A percentile compares a stretch with the other conserved stretches of the same genome.
Conservation (phyloP, 2,329 filamentous ascomycete species). For the Bipolaris oryzae region DNA sequence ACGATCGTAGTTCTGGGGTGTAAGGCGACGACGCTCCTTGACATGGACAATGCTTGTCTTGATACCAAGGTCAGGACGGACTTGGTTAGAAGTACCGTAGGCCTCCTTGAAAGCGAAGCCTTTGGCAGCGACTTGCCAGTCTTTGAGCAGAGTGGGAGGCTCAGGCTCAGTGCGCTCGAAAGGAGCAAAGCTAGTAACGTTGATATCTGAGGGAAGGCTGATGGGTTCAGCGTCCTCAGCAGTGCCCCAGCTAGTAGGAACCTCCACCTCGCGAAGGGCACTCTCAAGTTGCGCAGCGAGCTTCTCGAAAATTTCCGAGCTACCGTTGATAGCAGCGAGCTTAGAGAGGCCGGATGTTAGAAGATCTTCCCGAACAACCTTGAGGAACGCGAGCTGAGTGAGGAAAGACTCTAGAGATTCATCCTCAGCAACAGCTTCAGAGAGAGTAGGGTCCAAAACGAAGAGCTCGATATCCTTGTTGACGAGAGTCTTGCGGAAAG, state of each 20-base stretch:
- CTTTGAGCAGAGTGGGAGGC: constrained; percentile 67
- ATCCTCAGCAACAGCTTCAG: constrained; percentile 71
- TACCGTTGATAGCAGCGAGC: constrained; percentile 65
- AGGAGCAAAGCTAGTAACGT: constrained; percentile 78
- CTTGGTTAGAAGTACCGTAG: constrained; percentile 72
- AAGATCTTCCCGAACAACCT: constrained; percentile 71
- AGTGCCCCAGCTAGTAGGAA: constrained; percentile 81
- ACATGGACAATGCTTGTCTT: constrained; percentile 89
- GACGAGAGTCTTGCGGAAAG: constrained; percentile 73
- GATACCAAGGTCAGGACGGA: constrained; percentile 84
- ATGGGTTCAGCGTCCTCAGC: constrained; percentile 60
- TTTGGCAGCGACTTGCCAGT: constrained; percentile 86
- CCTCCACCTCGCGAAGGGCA: constrained; percentile 73
- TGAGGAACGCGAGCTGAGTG: constrained; percentile 81
- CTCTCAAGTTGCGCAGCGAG: constrained; percentile 66
- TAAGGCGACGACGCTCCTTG: constrained; percentile 93
- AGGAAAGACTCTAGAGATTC: constrained; percentile 67
- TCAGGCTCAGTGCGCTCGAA: constrained; percentile 80
- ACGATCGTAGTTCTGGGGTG: constrained; percentile 85
- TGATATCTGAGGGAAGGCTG: constrained; percentile 67
- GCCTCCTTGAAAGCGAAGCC: constrained; percentile 93
- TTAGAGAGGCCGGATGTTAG: constrained; percentile 69
- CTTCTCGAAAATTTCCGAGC: constrained; percentile 67
- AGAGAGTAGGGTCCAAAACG: constrained; percentile 73
- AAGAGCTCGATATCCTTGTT: constrained; percentile 74